phyloP scores from a whole-genome alignment of 2,329 filamentous ascomycete genomes.

The Amauroascus verrucosus region DNA sequence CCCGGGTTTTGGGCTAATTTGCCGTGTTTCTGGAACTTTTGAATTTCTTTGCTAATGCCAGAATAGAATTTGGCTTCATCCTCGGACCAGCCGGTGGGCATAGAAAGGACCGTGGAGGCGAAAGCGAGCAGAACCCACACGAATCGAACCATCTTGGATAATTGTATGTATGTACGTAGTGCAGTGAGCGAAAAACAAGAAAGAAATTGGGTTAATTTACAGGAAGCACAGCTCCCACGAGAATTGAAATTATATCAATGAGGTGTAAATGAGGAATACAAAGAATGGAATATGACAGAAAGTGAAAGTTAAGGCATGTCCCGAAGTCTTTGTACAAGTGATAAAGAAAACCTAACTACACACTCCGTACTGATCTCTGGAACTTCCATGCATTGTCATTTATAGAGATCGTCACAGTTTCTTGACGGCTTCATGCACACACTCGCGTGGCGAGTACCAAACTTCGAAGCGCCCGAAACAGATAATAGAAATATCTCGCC shows the following conservation, averaged over 20 bases:
- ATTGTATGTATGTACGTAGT: too few species aligned
- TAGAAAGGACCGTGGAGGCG: conserved; percentile 28
- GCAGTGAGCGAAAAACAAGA: too few species aligned
- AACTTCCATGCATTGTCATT: background rate
- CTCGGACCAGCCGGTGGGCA: conserved; percentile 31
- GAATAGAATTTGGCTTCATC: conserved; percentile 33
- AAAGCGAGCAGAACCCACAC: conserved; percentile 25
- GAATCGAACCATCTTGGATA: conserved; percentile 17
- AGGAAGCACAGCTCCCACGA: conserved; percentile 10
- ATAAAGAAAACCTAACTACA: too few species aligned
- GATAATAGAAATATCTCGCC: conserved; percentile 3
- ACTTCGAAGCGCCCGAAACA: conserved; percentile 1
- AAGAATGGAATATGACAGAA: conserved; percentile 13
- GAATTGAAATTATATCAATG: conserved; percentile 15
- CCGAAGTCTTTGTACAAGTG: background rate
- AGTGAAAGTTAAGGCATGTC: conserved; percentile 1
- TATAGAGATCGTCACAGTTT: conserved; percentile 8
- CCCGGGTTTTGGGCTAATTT: conserved; percentile 17
- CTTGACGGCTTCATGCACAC: background rate
- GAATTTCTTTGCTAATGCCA: conserved; percentile 33
- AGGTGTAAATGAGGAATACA: conserved; percentile 11
- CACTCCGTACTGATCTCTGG: background rate
- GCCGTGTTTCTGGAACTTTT: conserved; percentile 18
- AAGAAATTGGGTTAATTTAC: background rate
- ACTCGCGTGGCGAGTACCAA: background rate